These are phyloP conservation scores for Lachnellula subtilissima DNA, from an alignment of 2,329 filamentous ascomycete species.

Conservation along the genomic window DNA sequence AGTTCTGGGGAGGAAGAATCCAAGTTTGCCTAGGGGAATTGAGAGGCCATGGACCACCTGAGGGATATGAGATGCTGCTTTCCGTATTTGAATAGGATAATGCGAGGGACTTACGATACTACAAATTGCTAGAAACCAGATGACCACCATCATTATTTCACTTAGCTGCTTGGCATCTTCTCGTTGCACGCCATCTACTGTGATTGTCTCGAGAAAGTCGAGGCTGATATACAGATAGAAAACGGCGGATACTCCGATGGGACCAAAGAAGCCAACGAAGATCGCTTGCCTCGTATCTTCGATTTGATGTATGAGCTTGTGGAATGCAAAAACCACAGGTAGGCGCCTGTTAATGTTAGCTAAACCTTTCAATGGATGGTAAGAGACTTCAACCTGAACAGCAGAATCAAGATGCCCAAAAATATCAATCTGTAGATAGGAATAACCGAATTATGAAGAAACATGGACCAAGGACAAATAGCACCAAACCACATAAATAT, in stretches of 20 bases:
- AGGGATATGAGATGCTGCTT: neutral
- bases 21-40: slow-evolving; percentile 68
- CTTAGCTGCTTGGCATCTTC: slow-evolving; percentile 61
- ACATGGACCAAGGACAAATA: slow-evolving; percentile 73
- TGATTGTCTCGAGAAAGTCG: slow-evolving; percentile 63
- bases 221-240: slow-evolving; percentile 82
- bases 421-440: slow-evolving; percentile 68
- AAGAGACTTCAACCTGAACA: slow-evolving; percentile 49
- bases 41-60: slow-evolving; percentile 76
- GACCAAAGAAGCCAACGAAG: slow-evolving; percentile 90
- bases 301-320: slow-evolving; percentile 75
- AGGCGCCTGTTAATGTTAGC: slow-evolving; percentile 44
- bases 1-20: slow-evolving; percentile 56
- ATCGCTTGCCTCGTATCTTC: slow-evolving; percentile 67
- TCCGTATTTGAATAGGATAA: no score
- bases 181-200: slow-evolving; percentile 55
- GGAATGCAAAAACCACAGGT: slow-evolving; percentile 69
- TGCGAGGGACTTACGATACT: slow-evolving; percentile 61
- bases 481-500: slow-evolving; percentile 92
- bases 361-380: neutral
- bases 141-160: slow-evolving; percentile 65
- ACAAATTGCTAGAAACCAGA: slow-evolving; percentile 83
- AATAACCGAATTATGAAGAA: slow-evolving; percentile 63
- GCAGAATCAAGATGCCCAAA: slow-evolving; percentile 69
- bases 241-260: slow-evolving; percentile 83